phyloP scores from a whole-genome alignment of 306 rosid genomes.

The Dryas octopetala region DNA sequence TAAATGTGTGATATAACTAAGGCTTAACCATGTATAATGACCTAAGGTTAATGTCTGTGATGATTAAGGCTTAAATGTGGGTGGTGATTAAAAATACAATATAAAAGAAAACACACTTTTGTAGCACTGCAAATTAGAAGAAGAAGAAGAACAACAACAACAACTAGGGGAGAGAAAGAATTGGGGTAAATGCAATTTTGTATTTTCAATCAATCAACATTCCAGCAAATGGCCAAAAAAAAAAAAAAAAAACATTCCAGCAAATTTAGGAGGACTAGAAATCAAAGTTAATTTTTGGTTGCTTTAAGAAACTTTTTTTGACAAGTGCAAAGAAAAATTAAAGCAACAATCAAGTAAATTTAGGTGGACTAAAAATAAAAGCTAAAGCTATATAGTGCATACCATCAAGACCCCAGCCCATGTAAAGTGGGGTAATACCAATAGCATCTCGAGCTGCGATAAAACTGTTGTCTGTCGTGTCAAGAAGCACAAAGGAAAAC shows the following conservation, averaged over 20 bases:
- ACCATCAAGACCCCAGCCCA: constrained; percentile 99
- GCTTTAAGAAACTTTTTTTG: background rate
- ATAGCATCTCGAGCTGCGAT: constrained; percentile 96
- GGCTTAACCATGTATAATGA: background rate
- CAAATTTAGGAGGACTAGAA: background rate
- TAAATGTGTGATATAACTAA: background rate
- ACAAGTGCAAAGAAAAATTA: background rate
- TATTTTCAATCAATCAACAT: too few relatives aligned
- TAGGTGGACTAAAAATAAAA: background rate
- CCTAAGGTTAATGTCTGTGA: background rate
- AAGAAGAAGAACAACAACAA: background rate
- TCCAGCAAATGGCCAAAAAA: too few relatives aligned
- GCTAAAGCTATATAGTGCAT: constrained; percentile 28
- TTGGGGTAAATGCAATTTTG: too few relatives aligned
- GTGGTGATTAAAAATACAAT: background rate
- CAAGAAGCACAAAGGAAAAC: constrained; percentile 92
- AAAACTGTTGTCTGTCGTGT: constrained; percentile 73
- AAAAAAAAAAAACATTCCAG: too few relatives aligned
- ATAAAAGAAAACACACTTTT: background rate
- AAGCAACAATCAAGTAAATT: background rate
- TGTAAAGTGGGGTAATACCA: constrained; percentile 86
- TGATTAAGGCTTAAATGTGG: background rate
- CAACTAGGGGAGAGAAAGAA: too few relatives aligned
- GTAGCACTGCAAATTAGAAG: background rate
- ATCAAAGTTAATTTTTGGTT: background rate